Evolutionary conservation across 305 asterid genomes (phyloP).

Genomic region (Caryopteris hybrid): DNA sequence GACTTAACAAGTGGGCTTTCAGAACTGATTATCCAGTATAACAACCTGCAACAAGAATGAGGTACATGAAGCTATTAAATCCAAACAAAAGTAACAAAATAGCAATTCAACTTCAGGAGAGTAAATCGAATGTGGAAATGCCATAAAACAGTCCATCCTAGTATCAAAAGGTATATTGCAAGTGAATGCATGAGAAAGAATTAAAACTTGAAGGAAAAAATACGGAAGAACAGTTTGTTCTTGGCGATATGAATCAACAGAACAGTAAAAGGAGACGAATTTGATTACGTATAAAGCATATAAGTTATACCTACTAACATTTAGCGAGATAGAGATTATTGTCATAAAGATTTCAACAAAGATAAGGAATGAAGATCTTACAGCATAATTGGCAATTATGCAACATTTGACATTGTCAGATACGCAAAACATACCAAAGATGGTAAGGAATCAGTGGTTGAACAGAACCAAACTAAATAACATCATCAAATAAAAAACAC

Average conservation of each 20-base stretch:
- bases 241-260: not conserved
- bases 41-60: constrained; percentile 26
- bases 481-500: not conserved
- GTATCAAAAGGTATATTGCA: not conserved
- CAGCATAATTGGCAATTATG: not conserved
- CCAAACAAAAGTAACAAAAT: not conserved
- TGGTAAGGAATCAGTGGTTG: not conserved
- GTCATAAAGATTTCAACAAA: not conserved
- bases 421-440: not conserved
- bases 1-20: not conserved
- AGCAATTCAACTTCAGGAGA: not conserved
- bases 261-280: not conserved
- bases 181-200: not conserved
- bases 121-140: not conserved
- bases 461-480: not conserved
- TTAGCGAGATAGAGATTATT: not conserved
- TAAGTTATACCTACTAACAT: not conserved
- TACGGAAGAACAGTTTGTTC: not conserved
- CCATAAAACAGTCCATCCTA: not conserved
- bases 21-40: constrained; percentile 6
- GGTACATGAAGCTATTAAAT: not conserved
- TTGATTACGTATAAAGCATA: not conserved
- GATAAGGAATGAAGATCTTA: not conserved
- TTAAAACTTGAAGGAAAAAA: not conserved
- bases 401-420: not conserved